Percentiles rank a stretch among this genome's conserved stretches.
phyloP scores from a whole-genome alignment of 495 filamentous ascomycete genomes.

The Neurospora hispaniola region DNA sequence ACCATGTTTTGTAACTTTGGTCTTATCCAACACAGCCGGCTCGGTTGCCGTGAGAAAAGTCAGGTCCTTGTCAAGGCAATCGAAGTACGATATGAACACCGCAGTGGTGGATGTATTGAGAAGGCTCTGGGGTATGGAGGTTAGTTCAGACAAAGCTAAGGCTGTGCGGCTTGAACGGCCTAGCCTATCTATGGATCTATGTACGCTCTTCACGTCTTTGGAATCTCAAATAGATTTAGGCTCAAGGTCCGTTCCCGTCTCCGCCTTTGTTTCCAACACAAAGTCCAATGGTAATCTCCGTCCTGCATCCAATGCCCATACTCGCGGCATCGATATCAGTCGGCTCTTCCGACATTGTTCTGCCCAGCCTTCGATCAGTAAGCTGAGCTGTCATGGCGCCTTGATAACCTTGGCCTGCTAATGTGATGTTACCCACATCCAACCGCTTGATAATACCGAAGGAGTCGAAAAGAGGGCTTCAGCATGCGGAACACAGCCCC shows the following conservation, averaged over 20 bases:
- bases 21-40: neutral
- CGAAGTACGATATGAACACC: neutral
- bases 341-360: neutral
- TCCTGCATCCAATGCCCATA: neutral
- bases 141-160: neutral
- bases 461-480: neutral
- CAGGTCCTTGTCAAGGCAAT: neutral
- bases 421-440: neutral
- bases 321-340: neutral
- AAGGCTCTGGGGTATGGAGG: neutral
- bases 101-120: neutral
- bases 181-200: neutral
- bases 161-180: neutral
- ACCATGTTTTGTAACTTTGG: neutral
- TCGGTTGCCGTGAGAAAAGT: neutral
- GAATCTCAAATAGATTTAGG: neutral
- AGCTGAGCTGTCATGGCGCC: neutral
- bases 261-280: neutral
- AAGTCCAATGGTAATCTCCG: neutral
- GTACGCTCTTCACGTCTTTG: neutral
- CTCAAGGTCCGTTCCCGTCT: neutral
- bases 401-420: neutral
- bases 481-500: conserved; percentile 4
- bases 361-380: neutral
- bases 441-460: neutral